Base-by-base conservation (phyloP, 2,329 filamentous ascomycete species). In the Sordariomycetes sp. region DNA sequence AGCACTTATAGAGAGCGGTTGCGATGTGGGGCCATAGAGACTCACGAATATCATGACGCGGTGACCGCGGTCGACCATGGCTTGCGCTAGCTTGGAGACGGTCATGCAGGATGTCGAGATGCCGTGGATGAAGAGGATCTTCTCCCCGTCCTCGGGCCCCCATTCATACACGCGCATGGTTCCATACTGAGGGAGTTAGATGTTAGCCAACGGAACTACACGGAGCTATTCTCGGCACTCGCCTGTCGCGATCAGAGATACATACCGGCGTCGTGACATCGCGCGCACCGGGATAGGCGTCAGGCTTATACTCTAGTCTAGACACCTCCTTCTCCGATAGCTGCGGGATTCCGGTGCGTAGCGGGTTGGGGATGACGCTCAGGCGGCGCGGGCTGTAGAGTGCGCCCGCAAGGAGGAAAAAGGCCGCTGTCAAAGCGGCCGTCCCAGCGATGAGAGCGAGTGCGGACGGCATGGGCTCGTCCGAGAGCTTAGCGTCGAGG, bases 21-120 rank as follows among this genome's bases (percentile, higher is more conserved):
- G 10, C n/a, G n/a, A n/a, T n/a, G n/a, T n/a, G n/a, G n/a, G n/a
- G n/a, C n/a, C n/a, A 13, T 4, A 7, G 20, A 24, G n/a, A 63
- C 75, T 63, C 68, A 81, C 79, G 67, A 90, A 94, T 3, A 94
- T 74, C 82, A 95, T 84, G 13, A 95, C 89, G 50, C 90, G 80
- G 66, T 83, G 91, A 35, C 89, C 87, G 55, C 78, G 78, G 45
- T 79, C 74, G 2, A 80, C 88, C 24, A 95, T 76, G 22, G 76
- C 77, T 63, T 84, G 75, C 32, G 89, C 87, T 36, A 95, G 69
- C 52, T 78, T 79, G 28, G 79, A 78, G 17, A 94, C 74, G 1
- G 87, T 84, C 63, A 91, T 80, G 67, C 86, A 90, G 0, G 89
- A 86, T 0, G 89, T 95, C 60, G 85, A 89, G 66, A 95, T 92